Base-by-base conservation (phyloP, 2,329 filamentous ascomycete genomes). In the Sporothrix pallida region DNA sequence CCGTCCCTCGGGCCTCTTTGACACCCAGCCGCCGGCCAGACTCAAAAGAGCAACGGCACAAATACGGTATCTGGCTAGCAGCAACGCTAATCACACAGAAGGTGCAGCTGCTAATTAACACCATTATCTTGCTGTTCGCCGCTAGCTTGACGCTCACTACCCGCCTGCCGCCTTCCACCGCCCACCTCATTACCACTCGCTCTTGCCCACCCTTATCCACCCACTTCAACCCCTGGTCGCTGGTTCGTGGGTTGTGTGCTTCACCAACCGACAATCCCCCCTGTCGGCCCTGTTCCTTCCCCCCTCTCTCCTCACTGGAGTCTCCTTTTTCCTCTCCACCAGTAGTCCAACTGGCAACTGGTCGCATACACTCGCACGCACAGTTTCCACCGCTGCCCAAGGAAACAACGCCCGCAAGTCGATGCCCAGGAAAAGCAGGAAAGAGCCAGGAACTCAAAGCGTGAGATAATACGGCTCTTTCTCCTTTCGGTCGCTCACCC, bases 201-300 rank as follows among this genome's bases (percentile, higher is more conserved):
- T 10, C 20, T 26, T 31, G 2, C 20, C 42, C 12, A 37, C 63
- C 26, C 63, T 67, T 50, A 50, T 67, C 46, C 63, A 52, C 65
- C 15, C 23, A 42, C 60, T 23, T 8, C 65, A 23, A 69, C 65
- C 65, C 62, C 31, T 31, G 62, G 50, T 56, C 67, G 48, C 63
- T 65, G 26, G 70, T 31, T 46, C 31, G 15, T 65, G 48, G 42
- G 20, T 54, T 68, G 67, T 68, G 67, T 71, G 72, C 72, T 60
- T 68, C 73, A 68, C 72, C 72, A 67, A 26, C 72, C 65, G 50
- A 68, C 68, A 52, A 56, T 48, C 70, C 44, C 69, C 58, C 50
- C 44, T 58, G 56, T 50, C 72, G 54, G 23, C 60, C 58, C 31
- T 58, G 48, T 44, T 52, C 68, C 37, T 48, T 60, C n/a, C 60